phyloP scores from a whole-genome alignment of 2,329 filamentous ascomycete genomes.

The Fusarium ramigenum region DNA sequence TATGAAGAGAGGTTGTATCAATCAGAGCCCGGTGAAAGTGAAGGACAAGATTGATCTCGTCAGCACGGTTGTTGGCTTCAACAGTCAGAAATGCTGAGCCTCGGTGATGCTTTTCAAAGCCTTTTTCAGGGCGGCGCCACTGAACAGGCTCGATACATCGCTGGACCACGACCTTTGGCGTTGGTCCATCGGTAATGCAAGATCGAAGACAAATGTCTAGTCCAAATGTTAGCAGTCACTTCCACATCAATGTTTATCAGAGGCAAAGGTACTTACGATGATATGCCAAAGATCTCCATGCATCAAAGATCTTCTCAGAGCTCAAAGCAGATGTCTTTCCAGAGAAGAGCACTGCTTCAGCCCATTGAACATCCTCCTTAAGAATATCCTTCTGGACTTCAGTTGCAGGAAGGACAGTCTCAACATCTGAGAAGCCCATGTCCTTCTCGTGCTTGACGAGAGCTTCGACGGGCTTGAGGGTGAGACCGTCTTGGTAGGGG shows the following conservation, averaged over 20 bases:
- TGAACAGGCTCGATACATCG: neutral
- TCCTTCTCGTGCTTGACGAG: neutral
- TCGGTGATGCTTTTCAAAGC: neutral
- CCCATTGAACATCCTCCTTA: constrained; percentile 10
- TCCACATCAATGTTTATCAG: too few species aligned
- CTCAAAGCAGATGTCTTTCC: neutral
- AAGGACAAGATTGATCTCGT: neutral
- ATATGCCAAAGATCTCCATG: constrained; percentile 5
- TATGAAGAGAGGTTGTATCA: neutral
- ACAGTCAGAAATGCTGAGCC: neutral
- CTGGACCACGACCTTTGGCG: neutral
- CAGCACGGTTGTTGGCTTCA: neutral
- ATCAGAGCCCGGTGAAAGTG: constrained; percentile 3
- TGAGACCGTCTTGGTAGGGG: neutral
- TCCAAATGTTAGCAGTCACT: rapidly evolving
- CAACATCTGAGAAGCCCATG: neutral
- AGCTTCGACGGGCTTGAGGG: neutral
- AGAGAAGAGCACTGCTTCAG: constrained; percentile 4
- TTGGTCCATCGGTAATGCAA: neutral
- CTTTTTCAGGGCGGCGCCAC: neutral
- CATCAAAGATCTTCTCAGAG: neutral
- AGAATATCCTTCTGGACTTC: constrained; percentile 12
- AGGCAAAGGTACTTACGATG: constrained; percentile 1
- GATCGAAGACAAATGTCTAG: constrained; percentile 9
- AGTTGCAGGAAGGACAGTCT: neutral